Evolutionary conservation across 1,284 basidiomycete species (phyloP).

Genomic region (Fomes fomentarius): DNA sequence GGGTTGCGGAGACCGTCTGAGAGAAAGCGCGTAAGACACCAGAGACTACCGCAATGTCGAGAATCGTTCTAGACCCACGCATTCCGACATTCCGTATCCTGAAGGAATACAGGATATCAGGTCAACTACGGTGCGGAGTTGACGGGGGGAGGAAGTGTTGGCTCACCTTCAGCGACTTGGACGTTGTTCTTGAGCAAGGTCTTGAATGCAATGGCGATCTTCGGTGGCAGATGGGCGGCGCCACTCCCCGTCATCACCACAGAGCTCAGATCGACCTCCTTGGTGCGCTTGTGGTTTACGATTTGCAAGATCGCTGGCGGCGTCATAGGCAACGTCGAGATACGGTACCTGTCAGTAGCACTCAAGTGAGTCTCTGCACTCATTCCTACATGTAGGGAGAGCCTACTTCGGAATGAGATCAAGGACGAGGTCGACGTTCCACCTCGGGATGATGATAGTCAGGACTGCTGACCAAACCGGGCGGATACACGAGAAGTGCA

Average conservation of each 20-base stretch:
- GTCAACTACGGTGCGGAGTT: not conserved
- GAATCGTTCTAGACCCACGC: slow-evolving; percentile 43
- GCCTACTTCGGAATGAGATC: slow-evolving; percentile 49
- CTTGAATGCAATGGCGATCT: slow-evolving; percentile 47
- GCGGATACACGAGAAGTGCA: slow-evolving; percentile 57
- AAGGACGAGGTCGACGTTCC: slow-evolving; percentile 54
- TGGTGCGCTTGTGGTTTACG: slow-evolving; percentile 54
- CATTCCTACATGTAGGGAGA: not conserved
- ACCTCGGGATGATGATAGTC: slow-evolving; percentile 57
- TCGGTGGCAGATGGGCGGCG: slow-evolving; percentile 68
- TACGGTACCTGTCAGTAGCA: slow-evolving; percentile 46
- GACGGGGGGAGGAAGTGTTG: not conserved
- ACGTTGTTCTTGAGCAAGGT: slow-evolving; percentile 40
- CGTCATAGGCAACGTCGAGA: slow-evolving; percentile 54
- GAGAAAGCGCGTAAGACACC: not conserved
- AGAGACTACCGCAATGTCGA: not conserved
- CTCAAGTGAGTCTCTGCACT: not conserved
- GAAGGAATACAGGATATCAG: not conserved
- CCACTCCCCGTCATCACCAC: slow-evolving; percentile 52
- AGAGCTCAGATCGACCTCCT: slow-evolving; percentile 56
- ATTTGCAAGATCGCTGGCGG: slow-evolving; percentile 72
- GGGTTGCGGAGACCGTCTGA: slow-evolving; percentile 60
- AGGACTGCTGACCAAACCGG: slow-evolving; percentile 45
- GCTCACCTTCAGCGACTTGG: slow-evolving; percentile 52
- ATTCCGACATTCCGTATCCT: slow-evolving; percentile 82